These are phyloP conservation scores for Scortechinia acanthostroma DNA, from an alignment of 2,329 filamentous ascomycete genomes.

Conservation along the genomic window DNA sequence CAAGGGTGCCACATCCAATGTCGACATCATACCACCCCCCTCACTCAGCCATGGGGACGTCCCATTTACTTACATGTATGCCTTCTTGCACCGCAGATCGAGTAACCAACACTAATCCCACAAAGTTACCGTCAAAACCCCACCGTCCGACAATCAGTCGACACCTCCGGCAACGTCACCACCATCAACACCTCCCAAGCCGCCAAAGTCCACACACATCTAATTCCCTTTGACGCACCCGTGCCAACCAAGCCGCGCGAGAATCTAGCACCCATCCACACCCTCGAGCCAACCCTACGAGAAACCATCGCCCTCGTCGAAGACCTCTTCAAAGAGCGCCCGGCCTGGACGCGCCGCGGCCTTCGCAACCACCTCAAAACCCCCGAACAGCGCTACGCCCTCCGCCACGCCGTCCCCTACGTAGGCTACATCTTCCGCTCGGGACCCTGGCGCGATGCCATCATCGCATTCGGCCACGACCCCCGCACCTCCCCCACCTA, in stretches of 20 bases:
- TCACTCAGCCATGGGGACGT: conserved; percentile 69
- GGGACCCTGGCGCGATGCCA: conserved; percentile 83
- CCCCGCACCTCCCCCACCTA: conserved; percentile 72
- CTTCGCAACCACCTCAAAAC: conserved; percentile 65
- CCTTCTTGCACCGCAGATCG: conserved; percentile 75
- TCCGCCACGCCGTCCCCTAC: conserved; percentile 75
- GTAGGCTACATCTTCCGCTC: conserved; percentile 87
- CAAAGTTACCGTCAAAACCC: conserved; percentile 2
- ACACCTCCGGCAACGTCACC: conserved; percentile 39
- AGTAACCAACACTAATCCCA: not conserved
- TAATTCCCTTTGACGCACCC: conserved; percentile 43
- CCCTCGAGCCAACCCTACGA: conserved; percentile 43
- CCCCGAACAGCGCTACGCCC: conserved; percentile 40
- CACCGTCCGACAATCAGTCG: not conserved
- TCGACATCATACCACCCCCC: conserved; percentile 73
- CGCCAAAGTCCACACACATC: conserved; percentile 36
- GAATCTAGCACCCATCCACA: conserved; percentile 43
- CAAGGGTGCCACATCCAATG: conserved; percentile 46
- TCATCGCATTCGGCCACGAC: conserved; percentile 80
- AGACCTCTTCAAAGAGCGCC: conserved; percentile 63
- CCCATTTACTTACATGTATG: conserved; percentile 74
- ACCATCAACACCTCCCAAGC: conserved; percentile 50
- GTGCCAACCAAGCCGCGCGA: conserved; percentile 52
- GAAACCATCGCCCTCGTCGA: conserved; percentile 58
- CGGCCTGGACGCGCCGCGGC: conserved; percentile 80